Evolutionary conservation across 257 asterid genomes (phyloP).

Genomic region (Plectranthus barbatus): DNA sequence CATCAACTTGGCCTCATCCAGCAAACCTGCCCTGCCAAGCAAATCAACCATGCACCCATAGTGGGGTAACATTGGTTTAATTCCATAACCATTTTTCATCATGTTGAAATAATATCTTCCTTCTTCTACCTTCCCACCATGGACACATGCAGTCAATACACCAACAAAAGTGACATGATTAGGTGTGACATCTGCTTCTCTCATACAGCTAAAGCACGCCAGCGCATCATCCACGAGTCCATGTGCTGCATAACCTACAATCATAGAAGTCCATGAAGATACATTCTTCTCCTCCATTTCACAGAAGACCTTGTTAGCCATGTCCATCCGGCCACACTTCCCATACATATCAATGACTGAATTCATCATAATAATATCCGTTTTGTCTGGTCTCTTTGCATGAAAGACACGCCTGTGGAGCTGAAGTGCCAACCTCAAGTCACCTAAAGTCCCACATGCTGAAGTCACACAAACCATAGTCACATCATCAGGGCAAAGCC

Average conservation of each 20-base stretch:
- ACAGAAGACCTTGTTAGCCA: conserved; percentile 52
- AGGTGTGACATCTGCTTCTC: conserved; percentile 47
- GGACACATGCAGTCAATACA: conserved; percentile 87
- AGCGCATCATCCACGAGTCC: conserved; percentile 59
- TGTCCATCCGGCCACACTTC: conserved; percentile 83
- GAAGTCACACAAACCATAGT: conserved; percentile 81
- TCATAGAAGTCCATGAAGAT: conserved; percentile 86
- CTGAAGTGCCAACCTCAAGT: conserved; percentile 61
- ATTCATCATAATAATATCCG: conserved; percentile 63
- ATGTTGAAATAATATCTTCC: conserved; percentile 58
- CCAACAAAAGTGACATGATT: conserved; percentile 80
- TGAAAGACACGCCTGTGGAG: conserved; percentile 70
- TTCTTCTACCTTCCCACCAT: conserved; percentile 72
- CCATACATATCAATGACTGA: conserved; percentile 83
- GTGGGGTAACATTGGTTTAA: conserved; percentile 52
- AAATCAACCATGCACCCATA: conserved; percentile 91
- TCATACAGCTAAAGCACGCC: conserved; percentile 48
- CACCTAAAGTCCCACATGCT: conserved; percentile 70
- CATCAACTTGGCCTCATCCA: conserved; percentile 60
- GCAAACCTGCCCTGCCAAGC: conserved; percentile 77
- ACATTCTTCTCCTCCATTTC: conserved; percentile 69
- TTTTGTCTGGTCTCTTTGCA: conserved; percentile 29
- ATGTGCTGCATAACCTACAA: conserved; percentile 74
- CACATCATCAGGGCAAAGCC: conserved; percentile 62
- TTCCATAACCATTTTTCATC: conserved; percentile 53